Evolutionary conservation across 2,329 filamentous ascomycete genomes (phyloP), one percentile per base, ranked within the genome.

Genomic region (Venturia nashicola): DNA sequence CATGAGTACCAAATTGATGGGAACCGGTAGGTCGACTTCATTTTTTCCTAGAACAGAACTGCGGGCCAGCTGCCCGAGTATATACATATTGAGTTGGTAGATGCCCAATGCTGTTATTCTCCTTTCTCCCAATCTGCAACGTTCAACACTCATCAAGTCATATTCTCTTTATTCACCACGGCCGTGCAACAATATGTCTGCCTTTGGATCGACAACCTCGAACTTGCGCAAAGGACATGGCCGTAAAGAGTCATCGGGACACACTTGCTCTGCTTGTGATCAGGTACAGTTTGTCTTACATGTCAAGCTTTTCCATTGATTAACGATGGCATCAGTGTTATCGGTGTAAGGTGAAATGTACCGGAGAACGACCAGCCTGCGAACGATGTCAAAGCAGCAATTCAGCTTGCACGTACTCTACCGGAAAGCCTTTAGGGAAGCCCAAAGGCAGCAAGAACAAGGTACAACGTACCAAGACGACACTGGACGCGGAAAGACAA

Each of bases 381-480:
- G 16, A 61, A 36, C 20, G 62, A n/a, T 64, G 62, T 32, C 44
- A 36, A 7, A 36, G n/a, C 20, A 48, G 40, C 20, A 48, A 48
- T 20, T 40, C 32, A 12, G 62, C 62, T 36, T 64, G 62, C 36
- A 64, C 62, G 12, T 64, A 64, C 27, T 55, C 43, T 18, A 64
- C 62, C 5, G 62, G 62, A 20, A 64, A 64, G 27, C 62, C 62
- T 44, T 20, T 64, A 5, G 62, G 62, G 1, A 64, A 64, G 20
- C 62, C 62, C 2, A 64, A 64, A 36, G 62, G 62, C 9, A 60
- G 54, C 40, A 64, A 64, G 55, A 64, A 64, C 40, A 64, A 64
- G 34, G 62, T 61, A 23, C 54, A 64, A 40, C 62, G 62, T 9
- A n/a, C 18, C n/a, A 64, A 61, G 27, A 34, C 11, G 7, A 7